Percentiles rank a stretch among this genome's conserved stretches.
Conservation (phyloP, 805 yeast genomes). For the Wickerhamiella qilinensis region DNA sequence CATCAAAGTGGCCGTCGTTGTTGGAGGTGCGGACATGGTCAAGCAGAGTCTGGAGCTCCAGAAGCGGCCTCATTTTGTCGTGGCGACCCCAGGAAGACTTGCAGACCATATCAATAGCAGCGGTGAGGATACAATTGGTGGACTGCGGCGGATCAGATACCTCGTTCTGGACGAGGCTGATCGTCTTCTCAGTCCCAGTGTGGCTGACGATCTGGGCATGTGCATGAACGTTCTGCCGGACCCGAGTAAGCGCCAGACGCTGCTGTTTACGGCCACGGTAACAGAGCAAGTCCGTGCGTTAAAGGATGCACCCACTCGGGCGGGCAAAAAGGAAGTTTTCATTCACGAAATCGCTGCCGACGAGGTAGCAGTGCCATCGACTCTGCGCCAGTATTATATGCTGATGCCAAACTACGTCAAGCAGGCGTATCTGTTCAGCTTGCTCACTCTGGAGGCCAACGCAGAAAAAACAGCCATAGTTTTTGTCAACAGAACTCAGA, state of each 20-base stretch:
- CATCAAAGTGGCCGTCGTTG: conserved; percentile 63
- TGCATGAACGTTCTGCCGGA: conserved; percentile 63
- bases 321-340: conserved; percentile 41
- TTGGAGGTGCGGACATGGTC: conserved; percentile 93
- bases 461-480: conserved; percentile 58
- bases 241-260: conserved; percentile 62
- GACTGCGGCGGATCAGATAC: conserved; percentile 61
- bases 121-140: conserved; percentile 75
- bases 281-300: conserved; percentile 80
- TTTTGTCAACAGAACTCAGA: conserved; percentile 78
- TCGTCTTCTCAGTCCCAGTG: conserved; percentile 67
- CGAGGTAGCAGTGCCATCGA: conserved; percentile 69
- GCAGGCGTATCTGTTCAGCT: conserved; percentile 67
- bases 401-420: conserved; percentile 78
- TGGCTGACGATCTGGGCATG: conserved; percentile 58
- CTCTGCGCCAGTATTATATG: conserved; percentile 47
- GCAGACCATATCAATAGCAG: conserved; percentile 82
- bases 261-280: conserved; percentile 88
- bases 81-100: conserved; percentile 93
- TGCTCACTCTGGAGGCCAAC: conserved; percentile 47
- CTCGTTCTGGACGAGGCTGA: conserved; percentile 95
- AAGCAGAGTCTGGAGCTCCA: conserved; percentile 71
- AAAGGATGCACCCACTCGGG: conserved; percentile 43
- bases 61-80: conserved; percentile 77
- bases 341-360: conserved; percentile 60